Conservation (phyloP, 2,329 filamentous ascomycete genomes). For the Fusarium beomiforme region DNA sequence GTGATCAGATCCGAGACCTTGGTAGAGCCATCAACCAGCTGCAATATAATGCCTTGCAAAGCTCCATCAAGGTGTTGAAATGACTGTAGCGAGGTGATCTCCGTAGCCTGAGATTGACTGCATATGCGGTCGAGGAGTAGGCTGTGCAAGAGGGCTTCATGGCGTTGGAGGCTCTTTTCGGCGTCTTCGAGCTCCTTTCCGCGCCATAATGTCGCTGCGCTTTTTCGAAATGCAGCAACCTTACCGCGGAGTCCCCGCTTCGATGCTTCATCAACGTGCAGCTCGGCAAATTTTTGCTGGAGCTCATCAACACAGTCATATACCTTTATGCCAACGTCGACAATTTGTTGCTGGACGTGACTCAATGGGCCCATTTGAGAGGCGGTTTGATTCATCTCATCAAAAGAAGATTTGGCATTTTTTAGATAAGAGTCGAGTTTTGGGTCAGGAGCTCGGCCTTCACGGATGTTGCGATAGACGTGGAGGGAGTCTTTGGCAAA, state of each 20-base stretch:
- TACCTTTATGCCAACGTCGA: not conserved
- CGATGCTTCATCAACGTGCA: accelerated
- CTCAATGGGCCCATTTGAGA: accelerated
- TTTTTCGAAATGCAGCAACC: accelerated
- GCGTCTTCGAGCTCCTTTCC: not conserved
- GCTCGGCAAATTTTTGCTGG: not conserved
- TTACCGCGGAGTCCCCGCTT: not conserved
- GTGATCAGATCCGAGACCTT: not conserved
- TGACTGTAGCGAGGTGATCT: not conserved
- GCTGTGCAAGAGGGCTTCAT: not conserved
- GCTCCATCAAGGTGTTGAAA: accelerated
- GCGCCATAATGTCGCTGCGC: not conserved
- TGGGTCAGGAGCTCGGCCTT: not conserved
- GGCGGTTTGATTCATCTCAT: not conserved
- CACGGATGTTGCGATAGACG: not conserved
- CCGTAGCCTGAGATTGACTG: not conserved
- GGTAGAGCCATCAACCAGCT: accelerated
- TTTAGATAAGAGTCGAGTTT: not conserved
- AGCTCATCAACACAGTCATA: not conserved
- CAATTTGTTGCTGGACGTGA: not conserved
- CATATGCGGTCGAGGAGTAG: accelerated
- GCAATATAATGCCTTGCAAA: not conserved
- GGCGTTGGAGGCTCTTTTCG: accelerated
- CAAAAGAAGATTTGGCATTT: not conserved
- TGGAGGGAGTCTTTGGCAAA: not conserved